Conservation (phyloP, 2,329 filamentous ascomycete species). For the Talaromyces amestolkiae region DNA sequence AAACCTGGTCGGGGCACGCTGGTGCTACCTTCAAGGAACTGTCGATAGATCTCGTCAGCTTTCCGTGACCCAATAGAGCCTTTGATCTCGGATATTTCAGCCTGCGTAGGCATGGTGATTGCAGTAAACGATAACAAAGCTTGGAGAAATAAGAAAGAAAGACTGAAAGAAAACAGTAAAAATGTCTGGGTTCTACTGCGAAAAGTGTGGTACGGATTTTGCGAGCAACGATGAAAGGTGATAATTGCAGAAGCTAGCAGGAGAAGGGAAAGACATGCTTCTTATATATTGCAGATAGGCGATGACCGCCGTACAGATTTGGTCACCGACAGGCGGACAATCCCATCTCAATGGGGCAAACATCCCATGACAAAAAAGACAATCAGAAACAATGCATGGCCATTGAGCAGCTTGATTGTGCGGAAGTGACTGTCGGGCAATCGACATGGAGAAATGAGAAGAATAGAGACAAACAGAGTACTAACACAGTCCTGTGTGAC, state of each 20-base stretch:
- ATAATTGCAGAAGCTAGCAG: background rate
- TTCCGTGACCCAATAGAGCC: background rate
- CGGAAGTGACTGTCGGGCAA: background rate
- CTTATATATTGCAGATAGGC: constrained; percentile 4
- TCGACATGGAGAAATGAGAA: constrained; percentile 5
- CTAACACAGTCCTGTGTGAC: background rate
- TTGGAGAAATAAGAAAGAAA: background rate
- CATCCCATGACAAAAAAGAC: background rate
- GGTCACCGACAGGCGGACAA: background rate
- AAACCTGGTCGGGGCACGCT: constrained; percentile 52
- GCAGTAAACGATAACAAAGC: background rate
- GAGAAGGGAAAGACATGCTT: background rate
- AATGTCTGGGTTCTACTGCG: background rate
- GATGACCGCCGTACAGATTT: background rate
- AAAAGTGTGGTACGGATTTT: background rate
- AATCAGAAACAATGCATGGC: background rate
- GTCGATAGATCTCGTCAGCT: constrained; percentile 18
- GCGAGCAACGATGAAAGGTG: background rate
- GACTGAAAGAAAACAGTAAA: background rate
- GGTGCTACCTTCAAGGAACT: constrained; percentile 36
- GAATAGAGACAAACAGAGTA: background rate
- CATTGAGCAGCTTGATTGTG: background rate
- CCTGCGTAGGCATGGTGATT: background rate
- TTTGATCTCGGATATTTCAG: background rate
- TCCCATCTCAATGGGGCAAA: constrained; percentile 3